Conservation (phyloP, 2,329 filamentous ascomycete species). For the Tolypocladium tundrense region DNA sequence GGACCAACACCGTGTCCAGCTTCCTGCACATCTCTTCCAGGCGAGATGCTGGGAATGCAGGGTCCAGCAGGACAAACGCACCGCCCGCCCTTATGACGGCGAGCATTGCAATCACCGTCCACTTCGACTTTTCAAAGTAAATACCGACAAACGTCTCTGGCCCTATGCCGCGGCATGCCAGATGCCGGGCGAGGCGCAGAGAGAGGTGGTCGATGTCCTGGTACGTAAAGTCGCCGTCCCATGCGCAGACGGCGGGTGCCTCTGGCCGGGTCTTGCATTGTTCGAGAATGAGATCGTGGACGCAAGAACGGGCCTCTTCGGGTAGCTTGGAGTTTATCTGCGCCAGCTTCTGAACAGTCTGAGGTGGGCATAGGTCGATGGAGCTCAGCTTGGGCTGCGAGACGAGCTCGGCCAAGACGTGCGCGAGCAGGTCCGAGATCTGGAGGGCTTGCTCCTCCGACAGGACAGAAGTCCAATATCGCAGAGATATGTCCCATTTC, state of each 20-base stretch:
- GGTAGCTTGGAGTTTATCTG: neutral
- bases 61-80: slow-evolving; percentile 21
- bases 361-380: neutral
- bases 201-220: slow-evolving; percentile 12
- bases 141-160: slow-evolving; percentile 17
- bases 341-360: neutral
- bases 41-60: neutral
- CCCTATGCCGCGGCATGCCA: slow-evolving; percentile 11
- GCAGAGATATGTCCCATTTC: neutral
- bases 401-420: neutral
- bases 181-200: slow-evolving; percentile 12
- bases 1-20: neutral
- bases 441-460: neutral
- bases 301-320: slow-evolving; percentile 6
- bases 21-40: slow-evolving; percentile 2
- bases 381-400: neutral
- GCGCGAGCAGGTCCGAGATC: neutral
- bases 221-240: slow-evolving; percentile 21
- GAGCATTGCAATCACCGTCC: slow-evolving; percentile 18
- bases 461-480: neutral
- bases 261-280: slow-evolving; percentile 12
- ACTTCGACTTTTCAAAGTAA: slow-evolving; percentile 21
- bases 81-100: slow-evolving; percentile 22
- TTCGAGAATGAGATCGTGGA: slow-evolving; percentile 14
- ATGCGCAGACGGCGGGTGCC: slow-evolving; percentile 17